A percentile compares a stretch with the other conserved stretches of the same genome.
Conservation (phyloP, 2,329 filamentous ascomycete genomes). For the Xylaria sp. region DNA sequence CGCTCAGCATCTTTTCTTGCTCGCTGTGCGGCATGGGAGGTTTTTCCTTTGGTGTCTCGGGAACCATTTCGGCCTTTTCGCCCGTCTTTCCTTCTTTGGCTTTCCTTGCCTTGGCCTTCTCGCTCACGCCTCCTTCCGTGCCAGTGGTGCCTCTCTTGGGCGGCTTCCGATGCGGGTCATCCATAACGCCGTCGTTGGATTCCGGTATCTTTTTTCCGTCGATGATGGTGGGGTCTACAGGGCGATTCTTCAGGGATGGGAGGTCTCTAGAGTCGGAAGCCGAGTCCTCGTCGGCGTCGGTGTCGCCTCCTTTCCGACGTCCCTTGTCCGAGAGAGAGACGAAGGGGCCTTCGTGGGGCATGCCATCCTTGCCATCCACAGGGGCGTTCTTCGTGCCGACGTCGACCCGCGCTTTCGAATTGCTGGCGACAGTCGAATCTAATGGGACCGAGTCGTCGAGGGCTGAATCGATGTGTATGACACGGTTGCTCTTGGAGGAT, state of each 20-base stretch:
- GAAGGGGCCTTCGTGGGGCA: slow-evolving; percentile 88
- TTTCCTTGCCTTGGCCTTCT: slow-evolving; percentile 82
- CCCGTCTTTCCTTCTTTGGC: slow-evolving; percentile 73
- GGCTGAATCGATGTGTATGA: slow-evolving; percentile 26
- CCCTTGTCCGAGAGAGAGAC: slow-evolving; percentile 66
- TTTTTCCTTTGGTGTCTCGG: slow-evolving; percentile 85
- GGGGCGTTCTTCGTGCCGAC: slow-evolving; percentile 78
- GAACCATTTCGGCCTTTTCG: slow-evolving; percentile 76
- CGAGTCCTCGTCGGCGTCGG: slow-evolving; percentile 42
- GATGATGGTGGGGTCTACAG: slow-evolving; percentile 62
- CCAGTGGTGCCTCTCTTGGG: slow-evolving; percentile 89
- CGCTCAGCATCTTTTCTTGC: slow-evolving; percentile 71
- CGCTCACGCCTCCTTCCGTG: slow-evolving; percentile 88
- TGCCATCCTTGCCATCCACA: slow-evolving; percentile 92
- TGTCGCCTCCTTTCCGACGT: slow-evolving; percentile 51
- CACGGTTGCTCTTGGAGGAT: slow-evolving; percentile 36
- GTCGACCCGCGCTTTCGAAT: slow-evolving; percentile 54
- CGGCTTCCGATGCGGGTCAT: slow-evolving; percentile 79
- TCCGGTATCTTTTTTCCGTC: slow-evolving; percentile 72
- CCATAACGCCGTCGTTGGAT: slow-evolving; percentile 87
- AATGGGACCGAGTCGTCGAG: slow-evolving; percentile 37
- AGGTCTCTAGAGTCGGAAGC: slow-evolving; percentile 53
- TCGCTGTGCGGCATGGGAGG: slow-evolving; percentile 85
- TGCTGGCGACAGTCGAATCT: slow-evolving; percentile 51
- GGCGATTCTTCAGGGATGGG: slow-evolving; percentile 62